Conservation (phyloP, 1,284 basidiomycete genomes). For the Mycosarcoma maydis region DNA sequence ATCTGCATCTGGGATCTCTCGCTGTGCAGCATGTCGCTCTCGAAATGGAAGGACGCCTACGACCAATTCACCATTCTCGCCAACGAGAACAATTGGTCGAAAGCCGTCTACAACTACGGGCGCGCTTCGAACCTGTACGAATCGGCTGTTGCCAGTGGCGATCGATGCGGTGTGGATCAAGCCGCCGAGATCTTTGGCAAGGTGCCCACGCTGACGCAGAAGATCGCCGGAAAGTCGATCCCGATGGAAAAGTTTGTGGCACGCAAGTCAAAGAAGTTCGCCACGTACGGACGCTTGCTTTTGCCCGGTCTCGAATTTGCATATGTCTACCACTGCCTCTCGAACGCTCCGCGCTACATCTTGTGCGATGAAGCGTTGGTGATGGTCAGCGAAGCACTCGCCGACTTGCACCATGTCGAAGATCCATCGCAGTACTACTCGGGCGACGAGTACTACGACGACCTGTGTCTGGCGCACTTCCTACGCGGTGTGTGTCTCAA, state of each 20-base stretch:
- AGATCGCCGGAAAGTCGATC: slow-evolving; percentile 66
- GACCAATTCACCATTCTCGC: slow-evolving; percentile 56
- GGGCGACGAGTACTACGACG: slow-evolving; percentile 58
- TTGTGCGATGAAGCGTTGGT: slow-evolving; percentile 52
- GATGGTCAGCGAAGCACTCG: slow-evolving; percentile 52
- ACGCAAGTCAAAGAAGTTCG: slow-evolving; percentile 62
- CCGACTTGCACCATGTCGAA: slow-evolving; percentile 46
- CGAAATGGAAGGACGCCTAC: slow-evolving; percentile 54
- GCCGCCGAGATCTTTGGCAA: slow-evolving; percentile 51
- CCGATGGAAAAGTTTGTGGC: slow-evolving; percentile 66
- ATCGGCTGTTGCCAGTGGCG: slow-evolving; percentile 13
- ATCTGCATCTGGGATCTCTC: slow-evolving; percentile 66
- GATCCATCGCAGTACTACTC: slow-evolving; percentile 44
- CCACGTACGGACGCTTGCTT: slow-evolving; percentile 51
- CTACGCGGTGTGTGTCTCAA: slow-evolving; percentile 63
- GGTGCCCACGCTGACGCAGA: slow-evolving; percentile 60
- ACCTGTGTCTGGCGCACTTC: slow-evolving; percentile 63
- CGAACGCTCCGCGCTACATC: slow-evolving; percentile 57
- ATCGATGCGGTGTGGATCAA: slow-evolving; percentile 24
- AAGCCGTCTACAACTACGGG: slow-evolving; percentile 65
- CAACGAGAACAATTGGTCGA: slow-evolving; percentile 65
- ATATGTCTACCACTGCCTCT: slow-evolving; percentile 65
- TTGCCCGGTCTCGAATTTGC: slow-evolving; percentile 63
- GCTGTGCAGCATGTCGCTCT: slow-evolving; percentile 63
- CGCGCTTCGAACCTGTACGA: slow-evolving; percentile 57